These are phyloP conservation scores for Saccharomycopsis amapae DNA, from an alignment of 805 yeast genomes.

Conservation along the genomic window DNA sequence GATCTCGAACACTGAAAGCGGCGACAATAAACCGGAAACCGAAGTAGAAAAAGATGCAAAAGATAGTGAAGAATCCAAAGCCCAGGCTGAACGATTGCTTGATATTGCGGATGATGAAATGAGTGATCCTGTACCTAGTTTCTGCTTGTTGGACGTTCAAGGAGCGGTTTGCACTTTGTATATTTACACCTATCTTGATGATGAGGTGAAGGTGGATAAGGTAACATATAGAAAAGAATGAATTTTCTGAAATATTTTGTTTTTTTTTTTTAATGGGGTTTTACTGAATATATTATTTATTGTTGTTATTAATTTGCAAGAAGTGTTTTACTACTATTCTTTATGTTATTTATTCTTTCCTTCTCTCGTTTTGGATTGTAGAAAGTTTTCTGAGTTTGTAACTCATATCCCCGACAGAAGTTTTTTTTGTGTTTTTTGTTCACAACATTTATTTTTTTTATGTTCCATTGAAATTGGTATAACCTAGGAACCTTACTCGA, in stretches of 20 bases:
- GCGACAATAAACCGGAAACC: background rate
- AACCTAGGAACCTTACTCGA: too few species aligned
- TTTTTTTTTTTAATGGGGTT: background rate
- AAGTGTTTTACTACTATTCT: too few species aligned
- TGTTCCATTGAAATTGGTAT: too few species aligned
- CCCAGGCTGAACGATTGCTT: background rate
- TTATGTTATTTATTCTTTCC: too few species aligned
- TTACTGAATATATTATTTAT: background rate
- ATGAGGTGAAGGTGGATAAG: conserved; percentile 87
- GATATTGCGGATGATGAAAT: background rate
- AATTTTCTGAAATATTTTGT: background rate
- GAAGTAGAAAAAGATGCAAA: background rate
- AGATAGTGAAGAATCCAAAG: background rate
- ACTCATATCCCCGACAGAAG: background rate
- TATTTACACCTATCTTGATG: conserved; percentile 73
- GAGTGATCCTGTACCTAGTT: conserved; percentile 59
- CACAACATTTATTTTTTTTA: too few species aligned
- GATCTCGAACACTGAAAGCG: background rate
- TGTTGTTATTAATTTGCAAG: too few species aligned
- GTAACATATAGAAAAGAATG: conserved; percentile 55
- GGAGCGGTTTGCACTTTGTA: conserved; percentile 72
- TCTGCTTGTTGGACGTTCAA: conserved; percentile 82
- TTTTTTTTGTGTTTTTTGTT: too few species aligned
- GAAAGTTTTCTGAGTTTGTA: background rate
- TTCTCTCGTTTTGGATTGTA: too few species aligned